These are phyloP conservation scores for Citrus glauca DNA, from an alignment of 345 rosid genomes.

Conservation along the genomic window DNA sequence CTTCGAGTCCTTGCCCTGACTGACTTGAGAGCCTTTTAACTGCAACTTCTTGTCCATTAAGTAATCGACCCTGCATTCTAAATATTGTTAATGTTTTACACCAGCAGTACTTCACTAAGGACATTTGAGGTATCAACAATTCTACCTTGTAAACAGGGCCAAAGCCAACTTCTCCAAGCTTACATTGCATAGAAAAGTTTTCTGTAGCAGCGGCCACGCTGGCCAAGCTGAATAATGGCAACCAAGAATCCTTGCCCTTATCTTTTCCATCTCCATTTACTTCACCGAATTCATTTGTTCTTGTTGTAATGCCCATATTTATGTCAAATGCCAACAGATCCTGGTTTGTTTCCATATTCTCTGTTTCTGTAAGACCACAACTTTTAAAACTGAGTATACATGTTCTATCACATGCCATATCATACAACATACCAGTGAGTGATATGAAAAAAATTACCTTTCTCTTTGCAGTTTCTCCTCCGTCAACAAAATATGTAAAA, in stretches of 20 bases:
- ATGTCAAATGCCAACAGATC: conserved; percentile 18
- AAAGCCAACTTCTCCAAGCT: conserved; percentile 42
- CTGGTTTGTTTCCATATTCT: background rate
- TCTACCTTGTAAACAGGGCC: conserved; percentile 23
- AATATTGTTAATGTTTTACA: too few relatives aligned
- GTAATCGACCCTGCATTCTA: conserved; percentile 15
- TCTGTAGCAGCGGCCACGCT: conserved; percentile 22
- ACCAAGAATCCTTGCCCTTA: background rate
- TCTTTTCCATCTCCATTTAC: background rate
- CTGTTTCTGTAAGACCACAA: background rate
- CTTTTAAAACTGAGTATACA: background rate
- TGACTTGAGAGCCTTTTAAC: conserved; percentile 35
- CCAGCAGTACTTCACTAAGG: background rate
- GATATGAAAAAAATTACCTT: background rate
- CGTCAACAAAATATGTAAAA: background rate
- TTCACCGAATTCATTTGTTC: background rate
- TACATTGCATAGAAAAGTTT: conserved; percentile 18
- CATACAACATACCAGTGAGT: background rate
- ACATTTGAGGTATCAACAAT: background rate
- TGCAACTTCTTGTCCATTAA: conserved; percentile 31
- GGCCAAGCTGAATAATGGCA: conserved; percentile 25
- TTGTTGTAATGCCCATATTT: background rate
- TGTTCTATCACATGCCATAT: too few relatives aligned
- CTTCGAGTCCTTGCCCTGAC: conserved; percentile 29
- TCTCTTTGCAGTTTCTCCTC: conserved; percentile 4